A percentile compares a stretch with the other conserved stretches of the same genome.
phyloP scores from a whole-genome alignment of 106 monocot genomes.

The Vanilla planifolia region DNA sequence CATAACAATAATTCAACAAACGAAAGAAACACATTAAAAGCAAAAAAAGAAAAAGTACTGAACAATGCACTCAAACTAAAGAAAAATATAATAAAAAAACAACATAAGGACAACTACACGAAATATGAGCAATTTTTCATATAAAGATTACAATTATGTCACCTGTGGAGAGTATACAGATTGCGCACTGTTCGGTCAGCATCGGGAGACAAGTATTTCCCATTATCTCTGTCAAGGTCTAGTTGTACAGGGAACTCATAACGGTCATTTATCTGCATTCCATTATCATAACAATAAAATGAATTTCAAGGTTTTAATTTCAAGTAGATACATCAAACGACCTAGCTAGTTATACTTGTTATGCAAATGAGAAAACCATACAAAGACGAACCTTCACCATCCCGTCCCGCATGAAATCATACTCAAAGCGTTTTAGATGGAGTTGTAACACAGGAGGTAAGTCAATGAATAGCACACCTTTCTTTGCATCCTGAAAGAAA shows the following conservation, averaged over 20 bases:
- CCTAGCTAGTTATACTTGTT: neutral
- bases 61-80: neutral
- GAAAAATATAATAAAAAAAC: neutral
- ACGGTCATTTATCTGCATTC: constrained; percentile 84
- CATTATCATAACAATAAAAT: neutral
- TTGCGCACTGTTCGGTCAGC: constrained; percentile 80
- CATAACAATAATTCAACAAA: neutral
- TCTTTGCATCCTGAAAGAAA: constrained; percentile 75
- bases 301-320: neutral
- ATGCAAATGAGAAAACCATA: neutral
- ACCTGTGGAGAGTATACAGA: constrained; percentile 85
- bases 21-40: neutral
- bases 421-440: constrained; percentile 91
- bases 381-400: constrained; percentile 78
- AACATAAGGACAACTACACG: neutral
- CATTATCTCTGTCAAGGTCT: constrained; percentile 77
- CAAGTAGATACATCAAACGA: neutral
- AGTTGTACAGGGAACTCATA: constrained; percentile 86
- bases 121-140: neutral
- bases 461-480: constrained; percentile 80
- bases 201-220: constrained; percentile 87
- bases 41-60: neutral
- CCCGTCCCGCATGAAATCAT: constrained; percentile 85
- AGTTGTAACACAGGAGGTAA: constrained; percentile 91
- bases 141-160: constrained; percentile 1